phyloP scores from a whole-genome alignment of 1,284 basidiomycete species.

The Sanghuangporus sanghuang region DNA sequence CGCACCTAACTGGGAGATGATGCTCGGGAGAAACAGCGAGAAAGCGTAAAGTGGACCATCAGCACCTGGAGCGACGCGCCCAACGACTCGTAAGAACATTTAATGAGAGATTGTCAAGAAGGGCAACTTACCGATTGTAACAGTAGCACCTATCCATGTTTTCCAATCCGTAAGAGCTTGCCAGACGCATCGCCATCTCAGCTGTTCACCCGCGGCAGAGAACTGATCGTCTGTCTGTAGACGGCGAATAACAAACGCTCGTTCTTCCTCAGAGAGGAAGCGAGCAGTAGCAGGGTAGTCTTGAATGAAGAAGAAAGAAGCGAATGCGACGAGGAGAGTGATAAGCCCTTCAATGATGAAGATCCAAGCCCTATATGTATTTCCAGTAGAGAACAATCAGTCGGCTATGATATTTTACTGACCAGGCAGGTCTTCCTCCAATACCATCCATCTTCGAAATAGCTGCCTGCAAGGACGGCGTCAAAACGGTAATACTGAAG shows the following conservation, averaged over 20 bases:
- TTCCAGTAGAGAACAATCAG: neutral
- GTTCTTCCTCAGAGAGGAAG: constrained; percentile 65
- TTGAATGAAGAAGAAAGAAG: constrained; percentile 71
- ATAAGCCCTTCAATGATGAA: constrained; percentile 63
- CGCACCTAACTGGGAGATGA: constrained; percentile 53
- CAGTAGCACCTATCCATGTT: constrained; percentile 60
- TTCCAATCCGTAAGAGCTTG: constrained; percentile 67
- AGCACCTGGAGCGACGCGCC: constrained; percentile 44
- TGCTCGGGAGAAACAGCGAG: constrained; percentile 66
- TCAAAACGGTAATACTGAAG: neutral
- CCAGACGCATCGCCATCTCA: constrained; percentile 56
- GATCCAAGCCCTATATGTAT: constrained; percentile 54
- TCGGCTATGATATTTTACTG: constrained; percentile 6
- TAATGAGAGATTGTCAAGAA: neutral
- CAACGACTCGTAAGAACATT: neutral
- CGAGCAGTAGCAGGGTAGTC: constrained; percentile 79
- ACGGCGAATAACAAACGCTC: constrained; percentile 59
- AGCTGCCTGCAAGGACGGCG: constrained; percentile 39
- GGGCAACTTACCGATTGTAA: constrained; percentile 7
- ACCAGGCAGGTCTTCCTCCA: constrained; percentile 51
- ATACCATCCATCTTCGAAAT: constrained; percentile 68
- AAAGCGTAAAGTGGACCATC: constrained; percentile 71
- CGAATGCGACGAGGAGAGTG: constrained; percentile 57
- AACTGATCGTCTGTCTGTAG: constrained; percentile 66
- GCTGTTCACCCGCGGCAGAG: constrained; percentile 62